phyloP scores from a whole-genome alignment of 768 basidiomycete species.

The Vararia minispora region DNA sequence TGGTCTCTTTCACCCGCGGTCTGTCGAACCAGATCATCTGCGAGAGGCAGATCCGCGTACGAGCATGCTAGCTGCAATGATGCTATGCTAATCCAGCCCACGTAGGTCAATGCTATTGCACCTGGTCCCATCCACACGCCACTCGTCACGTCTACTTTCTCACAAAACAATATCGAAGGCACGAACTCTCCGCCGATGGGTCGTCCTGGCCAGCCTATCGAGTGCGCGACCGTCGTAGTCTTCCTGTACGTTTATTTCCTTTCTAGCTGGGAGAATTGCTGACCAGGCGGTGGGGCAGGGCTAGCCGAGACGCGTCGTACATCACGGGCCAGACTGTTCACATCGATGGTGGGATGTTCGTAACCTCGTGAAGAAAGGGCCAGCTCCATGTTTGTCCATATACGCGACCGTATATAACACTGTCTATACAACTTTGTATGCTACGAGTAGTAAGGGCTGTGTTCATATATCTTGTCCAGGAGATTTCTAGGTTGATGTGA shows the following conservation, averaged over 20 bases:
- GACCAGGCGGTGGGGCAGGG: too few species aligned
- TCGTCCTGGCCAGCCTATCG: slow-evolving; percentile 39
- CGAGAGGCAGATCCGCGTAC: slow-evolving; percentile 37
- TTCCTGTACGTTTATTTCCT: too few species aligned
- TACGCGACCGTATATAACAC: too few species aligned
- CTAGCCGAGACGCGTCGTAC: slow-evolving; percentile 35
- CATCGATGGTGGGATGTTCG: slow-evolving; percentile 21
- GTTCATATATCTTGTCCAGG: too few species aligned
- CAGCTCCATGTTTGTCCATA: too few species aligned
- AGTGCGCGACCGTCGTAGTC: slow-evolving; percentile 36
- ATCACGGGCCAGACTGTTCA: slow-evolving; percentile 26
- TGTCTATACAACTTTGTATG: too few species aligned
- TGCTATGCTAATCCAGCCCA: slow-evolving; percentile 1
- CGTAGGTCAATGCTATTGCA: slow-evolving; percentile 21
- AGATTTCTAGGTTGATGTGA: too few species aligned
- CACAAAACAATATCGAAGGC: slow-evolving; percentile 21
- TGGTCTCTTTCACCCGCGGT: slow-evolving; percentile 35
- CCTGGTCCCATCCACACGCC: slow-evolving; percentile 41
- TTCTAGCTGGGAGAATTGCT: too few species aligned
- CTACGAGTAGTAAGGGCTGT: too few species aligned
- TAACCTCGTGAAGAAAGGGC: too few species aligned
- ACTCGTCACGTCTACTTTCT: slow-evolving; percentile 29
- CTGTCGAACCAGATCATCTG: slow-evolving; percentile 40
- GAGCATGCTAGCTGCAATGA: too few species aligned
- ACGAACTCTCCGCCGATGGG: slow-evolving; percentile 31